Conservation (phyloP, 495 filamentous ascomycete genomes). For the Trichoderma parareesei region DNA sequence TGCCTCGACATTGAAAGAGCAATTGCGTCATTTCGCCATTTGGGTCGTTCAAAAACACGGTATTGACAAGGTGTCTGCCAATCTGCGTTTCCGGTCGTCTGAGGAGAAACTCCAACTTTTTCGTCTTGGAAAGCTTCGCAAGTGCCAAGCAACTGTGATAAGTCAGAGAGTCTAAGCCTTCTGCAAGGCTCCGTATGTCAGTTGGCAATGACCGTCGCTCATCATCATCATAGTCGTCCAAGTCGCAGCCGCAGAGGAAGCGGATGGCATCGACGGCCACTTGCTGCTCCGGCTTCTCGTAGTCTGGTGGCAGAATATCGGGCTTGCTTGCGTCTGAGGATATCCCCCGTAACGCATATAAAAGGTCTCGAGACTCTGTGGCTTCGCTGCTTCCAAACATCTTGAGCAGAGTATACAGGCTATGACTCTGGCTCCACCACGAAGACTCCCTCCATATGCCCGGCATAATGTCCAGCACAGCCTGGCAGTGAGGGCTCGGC, state of each 20-base stretch:
- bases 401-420: neutral
- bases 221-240: neutral
- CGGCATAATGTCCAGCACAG: neutral
- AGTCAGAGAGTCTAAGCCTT: neutral
- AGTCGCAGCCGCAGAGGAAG: neutral
- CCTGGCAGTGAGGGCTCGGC: neutral
- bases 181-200: neutral
- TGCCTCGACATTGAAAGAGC: neutral
- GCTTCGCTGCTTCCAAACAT: neutral
- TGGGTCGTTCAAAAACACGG: neutral
- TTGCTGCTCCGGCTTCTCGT: neutral
- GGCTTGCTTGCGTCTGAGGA: neutral
- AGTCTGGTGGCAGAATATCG: neutral
- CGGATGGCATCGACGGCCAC: neutral
- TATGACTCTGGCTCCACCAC: neutral
- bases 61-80: neutral
- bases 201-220: neutral
- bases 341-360: neutral
- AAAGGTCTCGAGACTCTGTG: neutral
- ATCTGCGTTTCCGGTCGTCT: neutral
- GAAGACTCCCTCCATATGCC: neutral
- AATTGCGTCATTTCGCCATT: neutral
- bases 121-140: neutral
- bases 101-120: neutral
- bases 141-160: neutral